Conservation (phyloP, 495 filamentous ascomycete genomes). For the Penicillium desertorum region DNA sequence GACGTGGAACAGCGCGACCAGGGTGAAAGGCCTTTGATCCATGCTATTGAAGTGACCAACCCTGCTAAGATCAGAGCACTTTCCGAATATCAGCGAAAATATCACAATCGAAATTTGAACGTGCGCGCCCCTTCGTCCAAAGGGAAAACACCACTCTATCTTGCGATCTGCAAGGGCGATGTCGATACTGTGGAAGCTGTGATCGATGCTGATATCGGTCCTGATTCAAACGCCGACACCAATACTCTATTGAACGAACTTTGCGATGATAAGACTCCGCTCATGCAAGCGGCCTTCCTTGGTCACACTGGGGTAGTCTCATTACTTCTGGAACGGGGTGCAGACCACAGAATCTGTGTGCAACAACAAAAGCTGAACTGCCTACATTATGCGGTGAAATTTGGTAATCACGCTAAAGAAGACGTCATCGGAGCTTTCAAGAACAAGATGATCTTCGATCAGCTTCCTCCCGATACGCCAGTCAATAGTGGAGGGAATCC, state of each 20-base stretch:
- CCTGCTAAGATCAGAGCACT: background rate
- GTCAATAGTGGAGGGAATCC: background rate
- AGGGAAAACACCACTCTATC: slow-evolving; percentile 4
- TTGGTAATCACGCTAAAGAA: background rate
- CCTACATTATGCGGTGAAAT: background rate
- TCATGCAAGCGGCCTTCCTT: slow-evolving; percentile 3
- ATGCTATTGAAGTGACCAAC: background rate
- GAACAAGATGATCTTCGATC: background rate
- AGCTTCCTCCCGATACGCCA: background rate
- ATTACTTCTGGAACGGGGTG: background rate
- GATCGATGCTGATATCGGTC: background rate
- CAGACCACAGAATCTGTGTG: background rate
- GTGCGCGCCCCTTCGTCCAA: background rate
- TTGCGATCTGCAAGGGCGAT: slow-evolving; percentile 2
- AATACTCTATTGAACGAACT: background rate
- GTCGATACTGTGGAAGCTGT: background rate
- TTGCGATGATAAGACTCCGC: slow-evolving; percentile 1
- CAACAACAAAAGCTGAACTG: background rate
- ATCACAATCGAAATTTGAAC: background rate
- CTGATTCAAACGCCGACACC: background rate
- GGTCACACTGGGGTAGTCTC: slow-evolving; percentile 1
- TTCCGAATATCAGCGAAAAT: background rate
- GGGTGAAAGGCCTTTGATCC: slow-evolving; percentile 1
- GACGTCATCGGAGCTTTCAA: slow-evolving; percentile 1
- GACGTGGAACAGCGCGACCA: background rate